Evolutionary conservation across 2,329 filamentous ascomycete species (phyloP), one percentile per base, ranked within the genome.

Genomic region (Alternaria sp.): DNA sequence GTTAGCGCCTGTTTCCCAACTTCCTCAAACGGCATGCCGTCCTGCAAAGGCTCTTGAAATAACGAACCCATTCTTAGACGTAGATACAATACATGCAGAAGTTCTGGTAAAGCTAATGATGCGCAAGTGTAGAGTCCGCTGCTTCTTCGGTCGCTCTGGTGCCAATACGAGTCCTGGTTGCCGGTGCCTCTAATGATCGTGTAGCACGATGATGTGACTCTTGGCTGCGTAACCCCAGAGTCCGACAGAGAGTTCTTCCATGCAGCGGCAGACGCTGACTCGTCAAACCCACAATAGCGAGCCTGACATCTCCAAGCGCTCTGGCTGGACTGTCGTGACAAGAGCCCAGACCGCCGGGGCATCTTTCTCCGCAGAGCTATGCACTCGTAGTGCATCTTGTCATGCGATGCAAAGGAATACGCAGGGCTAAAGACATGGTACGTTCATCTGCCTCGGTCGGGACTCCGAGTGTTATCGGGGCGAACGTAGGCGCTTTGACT

Each of bases 221-320:
- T 91, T 92, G 78, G 92, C 95, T 0, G 91, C 91, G 32, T 89
- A 0, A 14, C 92, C 92, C 0, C 90, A 92, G 0, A 95, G 71
- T 0, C 92, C 89, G 20, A 0, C 92, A 92, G 0, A 93, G 73
- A 95, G 94, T 2, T 96, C 90, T 73, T 95, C 92, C 95, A 95
- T 90, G 93, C 94, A 57, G 95, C 87, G 0, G 90, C 82, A 41
- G 95, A 76, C 0, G 86, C 92, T 2, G 89, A 92, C 0, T 92
- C 92, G 77, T 95, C 95, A 0, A 92, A 91, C 0, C 92, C 92
- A 3, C 92, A 90, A 95, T 93, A 0, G 92, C 92, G 20, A 94
- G 80, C 92, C 95, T 94, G 4, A 94, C 90, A 48, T 70, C 65
- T 34, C 87, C 86, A 10, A 95, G 80, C 0, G 92, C 92, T 20